Conservation (phyloP, 129 eudicot genomes). For the Silybum marianum region DNA sequence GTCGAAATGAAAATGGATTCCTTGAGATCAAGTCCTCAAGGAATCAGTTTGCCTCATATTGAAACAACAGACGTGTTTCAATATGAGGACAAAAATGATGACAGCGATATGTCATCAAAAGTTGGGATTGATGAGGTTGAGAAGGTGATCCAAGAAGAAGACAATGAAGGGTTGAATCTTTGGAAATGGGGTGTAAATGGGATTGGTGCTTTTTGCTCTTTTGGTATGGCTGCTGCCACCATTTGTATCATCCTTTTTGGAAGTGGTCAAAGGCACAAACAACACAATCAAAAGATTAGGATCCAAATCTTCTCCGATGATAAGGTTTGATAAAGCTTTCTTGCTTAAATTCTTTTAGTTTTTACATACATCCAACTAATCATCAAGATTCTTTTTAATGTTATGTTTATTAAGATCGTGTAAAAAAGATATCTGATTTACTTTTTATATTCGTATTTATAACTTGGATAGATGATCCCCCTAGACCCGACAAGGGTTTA, state of each 20-base stretch:
- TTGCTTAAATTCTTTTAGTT: not conserved
- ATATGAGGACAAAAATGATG: conserved; percentile 51
- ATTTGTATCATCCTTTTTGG: conserved; percentile 61
- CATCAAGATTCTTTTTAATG: conserved; percentile 6
- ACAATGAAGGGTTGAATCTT: conserved; percentile 41
- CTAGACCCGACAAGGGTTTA: not conserved
- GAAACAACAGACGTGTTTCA: conserved; percentile 50
- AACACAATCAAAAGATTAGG: conserved; percentile 59
- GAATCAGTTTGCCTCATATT: conserved; percentile 41
- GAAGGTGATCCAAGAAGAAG: conserved; percentile 26
- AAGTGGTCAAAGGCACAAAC: conserved; percentile 47
- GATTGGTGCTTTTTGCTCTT: conserved; percentile 74
- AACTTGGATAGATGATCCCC: not conserved
- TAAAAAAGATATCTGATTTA: not conserved
- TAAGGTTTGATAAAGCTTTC: conserved; percentile 47
- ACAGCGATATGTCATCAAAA: conserved; percentile 43
- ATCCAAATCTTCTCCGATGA: conserved; percentile 72
- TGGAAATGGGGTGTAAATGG: conserved; percentile 73
- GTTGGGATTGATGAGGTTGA: conserved; percentile 26
- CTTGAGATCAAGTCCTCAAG: conserved; percentile 50
- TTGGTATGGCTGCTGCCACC: conserved; percentile 86
- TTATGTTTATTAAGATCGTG: not conserved
- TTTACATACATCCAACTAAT: not conserved
- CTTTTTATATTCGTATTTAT: not conserved
- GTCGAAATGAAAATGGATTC: conserved; percentile 94